Percentiles rank a stretch among this genome's conserved stretches.
phyloP scores from a whole-genome alignment of 2,329 filamentous ascomycete genomes.

The Neofusicoccum sp. region DNA sequence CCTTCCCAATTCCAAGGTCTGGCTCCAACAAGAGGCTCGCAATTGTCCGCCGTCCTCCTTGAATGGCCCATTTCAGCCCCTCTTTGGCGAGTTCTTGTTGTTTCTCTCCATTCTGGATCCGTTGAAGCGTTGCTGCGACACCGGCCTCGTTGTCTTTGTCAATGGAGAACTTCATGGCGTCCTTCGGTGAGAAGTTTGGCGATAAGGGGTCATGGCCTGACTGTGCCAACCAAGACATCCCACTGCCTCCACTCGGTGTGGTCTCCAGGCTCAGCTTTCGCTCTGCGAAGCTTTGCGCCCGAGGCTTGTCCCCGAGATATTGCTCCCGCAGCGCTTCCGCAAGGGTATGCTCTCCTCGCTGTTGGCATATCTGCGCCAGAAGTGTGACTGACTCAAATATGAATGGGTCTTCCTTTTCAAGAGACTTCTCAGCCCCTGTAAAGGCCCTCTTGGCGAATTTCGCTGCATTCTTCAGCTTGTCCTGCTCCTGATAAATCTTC shows the following conservation, averaged over 20 bases:
- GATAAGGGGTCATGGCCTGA: slow-evolving; percentile 1
- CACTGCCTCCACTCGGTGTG: not conserved
- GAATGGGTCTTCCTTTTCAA: slow-evolving; percentile 1
- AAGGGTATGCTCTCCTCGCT: slow-evolving; percentile 5
- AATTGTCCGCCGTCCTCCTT: not conserved
- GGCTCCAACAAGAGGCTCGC: not conserved
- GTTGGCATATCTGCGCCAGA: slow-evolving; percentile 13
- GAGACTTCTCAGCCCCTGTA: not conserved
- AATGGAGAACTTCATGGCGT: not conserved
- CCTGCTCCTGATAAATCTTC: slow-evolving; percentile 10
- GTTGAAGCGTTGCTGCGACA: not conserved
- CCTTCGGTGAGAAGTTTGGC: slow-evolving; percentile 2
- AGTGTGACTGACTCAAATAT: slow-evolving; percentile 4
- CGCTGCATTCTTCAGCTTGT: slow-evolving; percentile 3
- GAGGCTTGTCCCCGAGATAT: slow-evolving; percentile 11
- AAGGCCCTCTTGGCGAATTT: slow-evolving; percentile 11
- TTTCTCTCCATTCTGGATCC: slow-evolving; percentile 1
- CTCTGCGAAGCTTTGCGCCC: not conserved
- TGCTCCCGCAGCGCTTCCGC: slow-evolving; percentile 8
- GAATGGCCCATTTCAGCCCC: slow-evolving; percentile 3
- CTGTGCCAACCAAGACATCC: not conserved
- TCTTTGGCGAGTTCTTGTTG: slow-evolving; percentile 7
- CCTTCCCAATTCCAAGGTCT: slow-evolving; percentile 5
- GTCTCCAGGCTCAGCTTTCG: slow-evolving; percentile 6
- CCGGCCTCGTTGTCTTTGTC: slow-evolving; percentile 3